These are phyloP conservation scores for Plectosphaerella sp. DNA, from an alignment of 2,329 filamentous ascomycete genomes.

Conservation along the genomic window DNA sequence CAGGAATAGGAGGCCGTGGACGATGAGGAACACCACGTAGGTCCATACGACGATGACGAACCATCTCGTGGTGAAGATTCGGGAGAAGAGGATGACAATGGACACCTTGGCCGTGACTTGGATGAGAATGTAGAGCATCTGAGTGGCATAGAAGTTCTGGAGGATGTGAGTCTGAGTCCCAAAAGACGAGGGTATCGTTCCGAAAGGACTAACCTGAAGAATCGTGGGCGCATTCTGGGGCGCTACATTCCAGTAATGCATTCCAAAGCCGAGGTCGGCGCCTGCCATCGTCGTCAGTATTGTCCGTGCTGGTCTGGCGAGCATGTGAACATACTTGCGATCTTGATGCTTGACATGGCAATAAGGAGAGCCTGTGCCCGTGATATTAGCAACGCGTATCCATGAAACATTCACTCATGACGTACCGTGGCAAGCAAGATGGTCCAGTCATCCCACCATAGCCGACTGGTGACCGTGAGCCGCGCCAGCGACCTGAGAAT, in stretches of 20 bases:
- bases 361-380: slow-evolving; percentile 1
- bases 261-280: slow-evolving; percentile 12
- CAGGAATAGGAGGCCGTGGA: slow-evolving; percentile 12
- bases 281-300: background rate
- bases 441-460: slow-evolving; percentile 11
- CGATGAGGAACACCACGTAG: slow-evolving; percentile 6
- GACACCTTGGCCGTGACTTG: slow-evolving; percentile 17
- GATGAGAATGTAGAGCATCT: slow-evolving; percentile 18
- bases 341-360: background rate
- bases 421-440: slow-evolving; percentile 7
- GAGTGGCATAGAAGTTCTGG: slow-evolving; percentile 12
- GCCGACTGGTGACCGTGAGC: background rate
- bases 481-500: slow-evolving; percentile 5
- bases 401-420: accelerated
- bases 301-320: background rate
- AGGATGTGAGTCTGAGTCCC: background rate
- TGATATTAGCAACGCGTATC: background rate
- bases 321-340: background rate
- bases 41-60: slow-evolving; percentile 6
- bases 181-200: background rate
- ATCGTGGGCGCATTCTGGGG: slow-evolving; percentile 6
- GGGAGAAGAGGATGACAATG: slow-evolving; percentile 16
- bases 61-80: slow-evolving; percentile 10
- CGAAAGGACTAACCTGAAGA: slow-evolving; percentile 3
- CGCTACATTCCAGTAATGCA: slow-evolving; percentile 17